Base-by-base conservation (phyloP, 2,329 filamentous ascomycete genomes). In the Epicoccum sorghinum region DNA sequence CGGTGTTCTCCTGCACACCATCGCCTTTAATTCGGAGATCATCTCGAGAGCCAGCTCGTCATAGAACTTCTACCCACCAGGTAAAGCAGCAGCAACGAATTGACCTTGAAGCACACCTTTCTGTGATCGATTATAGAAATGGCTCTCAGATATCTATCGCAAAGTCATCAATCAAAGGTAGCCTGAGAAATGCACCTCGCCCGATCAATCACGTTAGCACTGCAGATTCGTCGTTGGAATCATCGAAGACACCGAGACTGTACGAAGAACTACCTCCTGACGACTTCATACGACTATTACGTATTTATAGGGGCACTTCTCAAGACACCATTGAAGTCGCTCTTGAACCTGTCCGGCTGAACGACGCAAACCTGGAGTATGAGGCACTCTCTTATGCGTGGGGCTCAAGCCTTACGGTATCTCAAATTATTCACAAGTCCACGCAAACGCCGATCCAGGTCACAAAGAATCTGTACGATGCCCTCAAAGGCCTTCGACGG, bases 331-430 rank as follows among this genome's bases (percentile, higher is more conserved):
- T 61, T 22, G 37, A 51, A 7, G 42, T 43, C 35, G 55, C 13
- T 7, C 62, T 65, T 13, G 35, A 57, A 3, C 29, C 42, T n/a
- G 47, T 42, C n/a, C 32, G 41, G 1, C 30, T 62, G 4, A 47
- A 58, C 36, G 12, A 42, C 12, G n/a, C 29, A 13, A 40, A 41
- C 23, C 53, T 52, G 2, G 14, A 23, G 2, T 64, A 59, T 36
- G 47, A 57, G 44, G 60, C 60, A 2, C 51, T 63, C 4, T 63
- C 60, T 1, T 63, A 61, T 32, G 56, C 59, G n/a, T 63, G 60
- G 58, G 57, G 57, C 22, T 33, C 47, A 29, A 22, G 44, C 29
- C 5, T 30, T 35, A 4, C 2, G 22, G 35, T 37, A 12, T 52
- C 48, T 3, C 6, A 33, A 1, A 44, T 45, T 23, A 25, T 52